Percentiles rank a stretch among this genome's conserved stretches.
Conservation (phyloP, 2,329 filamentous ascomycete species). For the Fusarium sp. region DNA sequence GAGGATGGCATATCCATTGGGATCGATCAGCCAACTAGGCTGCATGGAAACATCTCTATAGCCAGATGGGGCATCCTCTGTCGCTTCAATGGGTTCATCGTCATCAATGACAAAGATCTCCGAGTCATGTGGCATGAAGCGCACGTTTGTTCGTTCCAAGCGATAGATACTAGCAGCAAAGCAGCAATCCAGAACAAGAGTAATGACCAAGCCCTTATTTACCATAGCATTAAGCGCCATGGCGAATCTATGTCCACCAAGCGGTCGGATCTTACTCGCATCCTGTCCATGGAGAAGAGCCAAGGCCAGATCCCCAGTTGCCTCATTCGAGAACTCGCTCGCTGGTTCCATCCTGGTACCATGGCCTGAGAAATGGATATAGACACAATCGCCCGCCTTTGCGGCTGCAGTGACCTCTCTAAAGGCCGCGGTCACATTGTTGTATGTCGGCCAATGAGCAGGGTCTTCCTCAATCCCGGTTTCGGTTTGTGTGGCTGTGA, state of each 20-base stretch:
- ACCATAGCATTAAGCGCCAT: slow-evolving; percentile 15
- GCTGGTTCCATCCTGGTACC: neutral
- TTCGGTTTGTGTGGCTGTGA: neutral
- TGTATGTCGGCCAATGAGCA: neutral
- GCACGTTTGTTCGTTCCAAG: neutral
- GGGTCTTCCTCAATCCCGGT: neutral
- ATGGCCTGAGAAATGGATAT: slow-evolving; percentile 22
- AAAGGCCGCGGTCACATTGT: neutral
- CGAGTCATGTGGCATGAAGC: neutral
- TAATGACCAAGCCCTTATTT: slow-evolving; percentile 7
- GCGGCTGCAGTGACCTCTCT: neutral
- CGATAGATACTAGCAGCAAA: slow-evolving; percentile 29
- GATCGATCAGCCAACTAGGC: slow-evolving; percentile 18
- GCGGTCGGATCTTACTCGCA: neutral
- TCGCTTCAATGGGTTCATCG: neutral
- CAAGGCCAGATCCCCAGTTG: slow-evolving; percentile 17
- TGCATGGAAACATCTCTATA: slow-evolving; percentile 7
- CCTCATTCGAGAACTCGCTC: neutral
- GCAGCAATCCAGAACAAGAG: slow-evolving; percentile 34
- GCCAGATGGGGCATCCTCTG: neutral
- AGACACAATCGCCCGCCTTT: neutral
- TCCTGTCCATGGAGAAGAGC: slow-evolving; percentile 2
- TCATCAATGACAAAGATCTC: neutral
- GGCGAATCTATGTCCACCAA: slow-evolving; percentile 5
- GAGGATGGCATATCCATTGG: slow-evolving; percentile 16